Evolutionary conservation across 805 yeast species (phyloP).

Genomic region (baker's yeast (Saccharomyces cerevisiae)): DNA sequence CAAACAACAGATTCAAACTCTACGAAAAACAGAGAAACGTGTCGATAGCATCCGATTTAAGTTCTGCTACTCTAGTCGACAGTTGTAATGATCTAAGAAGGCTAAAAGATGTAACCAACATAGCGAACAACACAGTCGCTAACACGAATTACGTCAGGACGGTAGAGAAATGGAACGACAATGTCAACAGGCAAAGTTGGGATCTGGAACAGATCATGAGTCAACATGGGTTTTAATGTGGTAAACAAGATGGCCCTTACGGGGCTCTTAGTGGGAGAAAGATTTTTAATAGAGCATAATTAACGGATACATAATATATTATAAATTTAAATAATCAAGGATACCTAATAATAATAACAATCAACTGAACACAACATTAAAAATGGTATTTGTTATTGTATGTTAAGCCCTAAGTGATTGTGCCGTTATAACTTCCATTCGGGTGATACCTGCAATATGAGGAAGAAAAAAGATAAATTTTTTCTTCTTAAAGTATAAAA

Average conservation of each 20-base stretch:
- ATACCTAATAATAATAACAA: not conserved
- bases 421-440: not conserved
- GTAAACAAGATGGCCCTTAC: not conserved
- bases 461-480: not conserved
- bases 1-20: slow-evolving; percentile 5
- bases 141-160: not conserved
- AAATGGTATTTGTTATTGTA: not conserved
- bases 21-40: slow-evolving; percentile 18
- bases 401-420: not conserved
- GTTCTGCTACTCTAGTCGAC: slow-evolving; percentile 16
- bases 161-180: not conserved
- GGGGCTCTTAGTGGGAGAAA: not conserved
- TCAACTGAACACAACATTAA: not conserved
- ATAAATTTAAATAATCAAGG: not conserved
- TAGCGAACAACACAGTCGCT: not conserved
- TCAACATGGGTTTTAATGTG: slow-evolving; percentile 8
- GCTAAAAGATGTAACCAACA: not conserved
- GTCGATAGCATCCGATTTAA: slow-evolving; percentile 16
- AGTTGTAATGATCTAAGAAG: slow-evolving; percentile 1
- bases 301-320: not conserved
- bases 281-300: not conserved
- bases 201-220: slow-evolving; percentile 11
- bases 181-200: slow-evolving; percentile 4
- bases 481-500: slow-evolving; percentile 1
- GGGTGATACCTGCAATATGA: not conserved